Percentiles rank a stretch among this genome's conserved stretches.
Conservation (phyloP, 768 basidiomycete genomes). For the Amanita molliuscula region DNA sequence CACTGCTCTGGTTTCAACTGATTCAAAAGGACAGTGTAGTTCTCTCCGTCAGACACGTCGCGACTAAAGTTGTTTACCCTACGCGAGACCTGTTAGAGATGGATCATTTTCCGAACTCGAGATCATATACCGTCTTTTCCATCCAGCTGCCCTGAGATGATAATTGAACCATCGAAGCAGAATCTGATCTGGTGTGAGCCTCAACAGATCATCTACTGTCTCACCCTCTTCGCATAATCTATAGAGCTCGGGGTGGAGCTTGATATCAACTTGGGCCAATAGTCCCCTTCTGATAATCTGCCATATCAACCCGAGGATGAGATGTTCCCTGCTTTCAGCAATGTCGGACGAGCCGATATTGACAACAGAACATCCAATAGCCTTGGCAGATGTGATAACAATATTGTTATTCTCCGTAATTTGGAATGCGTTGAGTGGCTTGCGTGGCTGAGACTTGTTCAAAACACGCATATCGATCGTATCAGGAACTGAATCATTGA, state of each 20-base stretch:
- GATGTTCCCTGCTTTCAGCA: conserved; percentile 87
- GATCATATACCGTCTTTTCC: conserved; percentile 60
- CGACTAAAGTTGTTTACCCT: conserved; percentile 97
- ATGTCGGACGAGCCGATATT: conserved; percentile 95
- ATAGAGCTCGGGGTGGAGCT: conserved; percentile 94
- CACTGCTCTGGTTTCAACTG: conserved; percentile 94
- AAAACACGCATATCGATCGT: conserved; percentile 98
- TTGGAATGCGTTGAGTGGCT: conserved; percentile 94
- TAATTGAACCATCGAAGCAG: conserved; percentile 99
- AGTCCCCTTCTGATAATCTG: conserved; percentile 94
- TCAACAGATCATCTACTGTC: conserved; percentile 90
- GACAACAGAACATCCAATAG: conserved; percentile 96
- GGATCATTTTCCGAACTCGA: not conserved
- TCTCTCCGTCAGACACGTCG: conserved; percentile 95
- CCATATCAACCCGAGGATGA: conserved; percentile 98
- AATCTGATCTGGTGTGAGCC: conserved; percentile 94
- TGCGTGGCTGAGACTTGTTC: conserved; percentile 74
- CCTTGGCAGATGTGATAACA: conserved; percentile 95
- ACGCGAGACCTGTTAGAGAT: not conserved
- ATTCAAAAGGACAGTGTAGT: conserved; percentile 92
- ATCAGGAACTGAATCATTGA: conserved; percentile 98
- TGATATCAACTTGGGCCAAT: conserved; percentile 93
- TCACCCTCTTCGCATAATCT: conserved; percentile 94
- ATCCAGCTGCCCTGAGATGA: conserved; percentile 91
- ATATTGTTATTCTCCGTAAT: conserved; percentile 99